phyloP scores from a whole-genome alignment of 2,329 filamentous ascomycete genomes.

The Xylariaceae sp. region DNA sequence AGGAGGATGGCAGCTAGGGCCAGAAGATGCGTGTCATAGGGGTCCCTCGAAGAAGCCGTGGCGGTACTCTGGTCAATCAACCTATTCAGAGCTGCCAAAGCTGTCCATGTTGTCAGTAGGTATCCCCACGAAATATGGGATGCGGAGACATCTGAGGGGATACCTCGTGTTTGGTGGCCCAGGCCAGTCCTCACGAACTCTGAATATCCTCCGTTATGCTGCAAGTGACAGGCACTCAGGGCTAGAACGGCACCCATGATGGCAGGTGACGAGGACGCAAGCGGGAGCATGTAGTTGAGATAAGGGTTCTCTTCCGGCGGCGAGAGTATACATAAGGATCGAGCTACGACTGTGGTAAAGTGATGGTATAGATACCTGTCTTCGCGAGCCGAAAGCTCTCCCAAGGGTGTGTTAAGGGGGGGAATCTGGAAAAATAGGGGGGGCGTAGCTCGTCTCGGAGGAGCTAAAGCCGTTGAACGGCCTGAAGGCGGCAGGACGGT shows the following conservation, averaged over 20 bases:
- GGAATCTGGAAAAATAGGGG: neutral
- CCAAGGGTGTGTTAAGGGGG: neutral
- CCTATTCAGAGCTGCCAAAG: neutral
- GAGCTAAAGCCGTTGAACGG: neutral
- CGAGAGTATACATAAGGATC: neutral
- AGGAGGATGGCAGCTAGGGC: neutral
- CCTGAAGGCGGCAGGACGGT: too few relatives aligned
- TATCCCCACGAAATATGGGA: too few relatives aligned
- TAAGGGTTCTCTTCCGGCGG: neutral
- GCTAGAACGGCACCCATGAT: neutral
- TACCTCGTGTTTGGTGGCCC: slow-evolving; percentile 1
- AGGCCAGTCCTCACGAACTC: neutral
- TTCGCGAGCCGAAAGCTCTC: neutral
- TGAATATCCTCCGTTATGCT: neutral
- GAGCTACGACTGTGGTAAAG: neutral
- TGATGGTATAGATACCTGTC: neutral
- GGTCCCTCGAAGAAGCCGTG: neutral
- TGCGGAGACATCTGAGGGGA: neutral
- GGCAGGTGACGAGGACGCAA: neutral
- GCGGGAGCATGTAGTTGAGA: neutral
- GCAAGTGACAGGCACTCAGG: neutral
- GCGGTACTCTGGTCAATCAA: neutral
- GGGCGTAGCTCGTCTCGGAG: neutral
- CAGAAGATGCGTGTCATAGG: neutral
- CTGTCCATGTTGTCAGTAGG: neutral